Evolutionary conservation across 225 moss, liverwort and hornwort species (phyloP).

Genomic region (Marchantia polymorpha): DNA sequence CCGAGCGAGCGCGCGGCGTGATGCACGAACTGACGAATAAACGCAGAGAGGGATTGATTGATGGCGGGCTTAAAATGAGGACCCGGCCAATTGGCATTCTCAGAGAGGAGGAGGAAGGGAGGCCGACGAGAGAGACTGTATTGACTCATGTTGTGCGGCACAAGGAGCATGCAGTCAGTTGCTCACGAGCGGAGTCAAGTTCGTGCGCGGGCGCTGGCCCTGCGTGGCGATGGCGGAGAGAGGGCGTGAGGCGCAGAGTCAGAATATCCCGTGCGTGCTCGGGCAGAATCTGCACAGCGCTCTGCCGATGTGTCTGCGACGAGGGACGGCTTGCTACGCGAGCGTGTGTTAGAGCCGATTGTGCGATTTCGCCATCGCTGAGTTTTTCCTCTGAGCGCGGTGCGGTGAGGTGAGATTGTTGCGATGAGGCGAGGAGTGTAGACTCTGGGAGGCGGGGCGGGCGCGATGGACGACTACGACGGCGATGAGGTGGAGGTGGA

Average conservation of each 20-base stretch:
- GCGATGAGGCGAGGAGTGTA: background rate
- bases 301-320: background rate
- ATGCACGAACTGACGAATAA: too few relatives aligned
- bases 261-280: background rate
- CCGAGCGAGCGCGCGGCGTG: too few relatives aligned
- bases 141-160: background rate
- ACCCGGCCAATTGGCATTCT: background rate
- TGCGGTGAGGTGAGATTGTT: too few relatives aligned
- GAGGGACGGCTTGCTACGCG: background rate
- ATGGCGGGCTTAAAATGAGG: too few relatives aligned
- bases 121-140: too few relatives aligned
- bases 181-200: background rate
- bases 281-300: too few relatives aligned
- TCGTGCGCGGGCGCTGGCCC: background rate
- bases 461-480: background rate
- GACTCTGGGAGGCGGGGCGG: background rate
- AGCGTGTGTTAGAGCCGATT: too few relatives aligned
- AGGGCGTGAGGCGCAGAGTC: background rate
- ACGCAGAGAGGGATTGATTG: too few relatives aligned
- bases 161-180: background rate
- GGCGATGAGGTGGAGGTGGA: background rate
- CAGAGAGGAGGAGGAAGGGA: background rate
- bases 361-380: too few relatives aligned
- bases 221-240: background rate
- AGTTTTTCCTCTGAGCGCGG: too few relatives aligned